Conservation (phyloP, 2,329 filamentous ascomycete species). For the Botryotinia convoluta region DNA sequence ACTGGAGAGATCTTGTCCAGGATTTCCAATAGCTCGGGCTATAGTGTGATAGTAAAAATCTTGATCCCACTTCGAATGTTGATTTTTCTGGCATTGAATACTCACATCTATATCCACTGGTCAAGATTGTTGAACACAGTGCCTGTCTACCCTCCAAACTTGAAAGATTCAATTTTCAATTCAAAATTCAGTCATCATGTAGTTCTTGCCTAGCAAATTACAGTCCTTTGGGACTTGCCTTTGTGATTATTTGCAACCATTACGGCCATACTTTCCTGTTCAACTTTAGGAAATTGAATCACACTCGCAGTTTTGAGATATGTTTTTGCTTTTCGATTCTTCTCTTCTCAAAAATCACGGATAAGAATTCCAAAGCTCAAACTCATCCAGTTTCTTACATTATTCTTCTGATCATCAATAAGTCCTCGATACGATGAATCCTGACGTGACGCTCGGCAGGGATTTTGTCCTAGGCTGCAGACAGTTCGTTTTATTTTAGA, state of each 20-base stretch:
- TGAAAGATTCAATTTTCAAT: background rate
- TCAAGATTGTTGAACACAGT: background rate
- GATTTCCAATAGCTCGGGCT: background rate
- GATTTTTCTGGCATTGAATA: background rate
- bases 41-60: background rate
- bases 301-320: background rate
- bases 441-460: background rate
- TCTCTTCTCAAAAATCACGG: background rate
- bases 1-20: background rate
- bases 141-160: background rate
- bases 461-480: background rate
- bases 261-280: background rate
- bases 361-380: background rate
- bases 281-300: background rate
- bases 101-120: background rate
- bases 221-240: background rate
- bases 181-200: background rate
- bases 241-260: background rate
- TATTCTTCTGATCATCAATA: background rate
- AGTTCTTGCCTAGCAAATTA: background rate
- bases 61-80: background rate
- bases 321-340: background rate
- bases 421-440: background rate
- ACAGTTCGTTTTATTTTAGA: background rate
- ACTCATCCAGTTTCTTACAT: background rate